Base-by-base conservation (phyloP, 768 basidiomycete species). In the Phylloporus rhodoxanthus region DNA sequence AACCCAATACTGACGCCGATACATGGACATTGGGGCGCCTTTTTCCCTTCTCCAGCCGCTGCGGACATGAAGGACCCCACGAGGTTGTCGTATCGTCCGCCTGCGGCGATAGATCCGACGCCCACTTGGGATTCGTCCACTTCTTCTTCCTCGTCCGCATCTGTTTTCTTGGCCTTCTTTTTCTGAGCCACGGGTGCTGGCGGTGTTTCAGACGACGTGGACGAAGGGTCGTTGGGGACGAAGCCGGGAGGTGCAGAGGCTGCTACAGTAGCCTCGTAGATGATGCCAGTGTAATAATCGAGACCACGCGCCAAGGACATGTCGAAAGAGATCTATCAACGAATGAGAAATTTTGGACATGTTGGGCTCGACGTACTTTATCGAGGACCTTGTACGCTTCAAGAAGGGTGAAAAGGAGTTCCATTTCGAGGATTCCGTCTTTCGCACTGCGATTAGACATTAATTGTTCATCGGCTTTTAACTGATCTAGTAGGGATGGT, bases 81-180 rank as follows among this genome's bases (percentile, higher is more conserved):
- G 20, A 99, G 85, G 47, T 85, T 84, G 72, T 98, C 96, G 69
- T 99, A 99, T 29, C 96, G 79, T 8, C 96, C 96, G 10, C 96
- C 96, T 1, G 90, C 96, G n/a, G 94, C 96, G 66, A 99, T 95
- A 13, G 93, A 96, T n/a, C 96, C 96, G 3, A 98, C 92, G 17
- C 96, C 96, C 33, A 98, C 83, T 57, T 85, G 79, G 1, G 89
- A 87, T 65, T 97, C 95, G 68, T 98, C 95, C 32, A 92, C 71
- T 57, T 94, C 95, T 46, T 91, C 85, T 29, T 90, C 85, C 15
- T 82, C 84, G 14, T 73, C 78, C 19, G 19, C 45, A 13, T 34
- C 33, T 13, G 54, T 62, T 57, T 80, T 80, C 55, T 71, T 72
- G 8, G 68, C 25, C 28, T 63, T 60, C 53, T 70, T 70, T 61